phyloP scores from a whole-genome alignment of 2,329 filamentous ascomycete genomes.

The Beauveria scarabaeidicola region DNA sequence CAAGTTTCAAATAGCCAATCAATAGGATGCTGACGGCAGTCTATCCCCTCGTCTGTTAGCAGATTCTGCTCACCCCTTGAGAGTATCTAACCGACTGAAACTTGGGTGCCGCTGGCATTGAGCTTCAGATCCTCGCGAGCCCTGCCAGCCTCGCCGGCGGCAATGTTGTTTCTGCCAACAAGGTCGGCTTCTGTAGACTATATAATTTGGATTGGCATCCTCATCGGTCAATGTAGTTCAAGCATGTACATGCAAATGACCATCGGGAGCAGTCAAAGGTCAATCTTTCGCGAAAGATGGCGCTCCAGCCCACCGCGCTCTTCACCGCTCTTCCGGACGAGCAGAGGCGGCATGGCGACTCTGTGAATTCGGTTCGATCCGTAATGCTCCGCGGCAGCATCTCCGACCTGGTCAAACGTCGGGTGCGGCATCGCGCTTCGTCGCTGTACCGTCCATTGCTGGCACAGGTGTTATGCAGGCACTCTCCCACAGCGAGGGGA shows the following conservation, averaged over 20 bases:
- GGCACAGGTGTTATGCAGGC: not conserved
- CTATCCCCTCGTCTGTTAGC: not conserved
- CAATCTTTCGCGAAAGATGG: conserved; percentile 51
- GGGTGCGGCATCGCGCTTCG: not conserved
- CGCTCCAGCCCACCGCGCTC: conserved; percentile 40
- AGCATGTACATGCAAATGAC: conserved; percentile 55
- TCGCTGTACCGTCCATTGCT: not conserved
- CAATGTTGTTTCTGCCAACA: conserved; percentile 28
- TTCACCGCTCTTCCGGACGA: conserved; percentile 35
- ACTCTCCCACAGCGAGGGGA: too few species aligned
- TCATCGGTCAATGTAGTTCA: conserved; percentile 50
- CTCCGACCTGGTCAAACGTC: not conserved
- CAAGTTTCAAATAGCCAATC: conserved; percentile 32
- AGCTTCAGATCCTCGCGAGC: conserved; percentile 37
- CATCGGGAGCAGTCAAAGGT: conserved; percentile 50
- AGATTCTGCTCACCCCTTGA: too few species aligned
- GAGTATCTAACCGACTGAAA: conserved; percentile 7
- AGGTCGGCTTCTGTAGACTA: not conserved
- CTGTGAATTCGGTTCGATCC: conserved; percentile 1
- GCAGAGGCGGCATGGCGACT: conserved; percentile 21
- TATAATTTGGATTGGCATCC: not conserved
- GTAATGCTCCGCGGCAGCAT: not conserved
- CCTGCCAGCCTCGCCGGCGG: conserved; percentile 37
- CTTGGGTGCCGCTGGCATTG: conserved; percentile 13
- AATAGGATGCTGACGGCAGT: conserved; percentile 10